A percentile compares a stretch with the other conserved stretches of the same genome.
These are phyloP conservation scores for Cavenderia fasciculata DNA, from an alignment of 78 protist genomes.

Conservation along the genomic window DNA sequence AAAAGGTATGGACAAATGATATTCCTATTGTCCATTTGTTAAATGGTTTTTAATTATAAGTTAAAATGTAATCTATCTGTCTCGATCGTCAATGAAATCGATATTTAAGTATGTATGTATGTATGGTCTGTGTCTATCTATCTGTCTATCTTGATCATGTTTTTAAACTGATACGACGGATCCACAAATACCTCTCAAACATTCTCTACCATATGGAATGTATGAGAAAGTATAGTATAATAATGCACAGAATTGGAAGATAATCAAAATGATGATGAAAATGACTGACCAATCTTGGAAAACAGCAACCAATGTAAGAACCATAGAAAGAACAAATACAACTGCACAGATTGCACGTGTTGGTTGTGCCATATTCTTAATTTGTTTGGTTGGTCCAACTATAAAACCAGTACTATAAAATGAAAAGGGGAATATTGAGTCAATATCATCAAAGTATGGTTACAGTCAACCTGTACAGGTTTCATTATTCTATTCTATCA, in stretches of 20 bases:
- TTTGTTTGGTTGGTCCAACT: slow-evolving; percentile 68
- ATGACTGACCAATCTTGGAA: slow-evolving; percentile 48
- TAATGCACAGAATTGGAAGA: slow-evolving; percentile 58
- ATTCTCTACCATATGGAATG: slow-evolving; percentile 76
- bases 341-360: slow-evolving; percentile 58
- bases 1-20: too few species aligned
- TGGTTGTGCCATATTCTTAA: slow-evolving; percentile 68
- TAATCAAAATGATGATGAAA: slow-evolving; percentile 21
- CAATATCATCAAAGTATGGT: background rate
- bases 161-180: slow-evolving; percentile 37
- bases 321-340: slow-evolving; percentile 46
- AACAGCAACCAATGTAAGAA: slow-evolving; percentile 50
- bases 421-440: background rate
- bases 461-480: background rate
- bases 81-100: too few species aligned
- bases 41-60: too few species aligned
- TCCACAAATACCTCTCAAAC: slow-evolving; percentile 43
- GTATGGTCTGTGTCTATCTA: too few species aligned
- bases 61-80: too few species aligned
- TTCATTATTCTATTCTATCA: background rate
- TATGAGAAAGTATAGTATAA: slow-evolving; percentile 51
- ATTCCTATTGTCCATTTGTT: too few species aligned
- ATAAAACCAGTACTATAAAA: slow-evolving; percentile 43
- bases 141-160: too few species aligned
- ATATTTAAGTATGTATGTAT: too few species aligned